Base-by-base conservation (phyloP, 2,329 filamentous ascomycete species). In the Torrubiella hemipterigena region DNA sequence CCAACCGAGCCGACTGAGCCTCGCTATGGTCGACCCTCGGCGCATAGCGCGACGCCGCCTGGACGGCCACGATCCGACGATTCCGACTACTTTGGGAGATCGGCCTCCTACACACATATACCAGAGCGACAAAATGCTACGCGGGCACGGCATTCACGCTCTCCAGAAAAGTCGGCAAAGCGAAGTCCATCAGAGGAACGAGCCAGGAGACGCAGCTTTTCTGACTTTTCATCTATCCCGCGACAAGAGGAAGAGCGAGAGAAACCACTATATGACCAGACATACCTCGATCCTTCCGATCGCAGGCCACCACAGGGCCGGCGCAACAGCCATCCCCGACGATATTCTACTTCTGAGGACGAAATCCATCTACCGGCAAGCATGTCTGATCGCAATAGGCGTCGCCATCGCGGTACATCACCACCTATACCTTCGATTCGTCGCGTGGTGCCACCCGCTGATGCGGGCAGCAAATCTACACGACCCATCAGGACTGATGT, bases 301-400 rank as follows among this genome's bases (percentile, higher is more conserved):
- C 46, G 51, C 27, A 49, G 50, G 11, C 33, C 41, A 7, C 26
- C 38, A 2, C 49, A 51, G 14, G 42, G 46, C 13, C 59, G 67
- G 14, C 51, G 65, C 18, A 65, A 69, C 42, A 69, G 65, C 40
- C 67, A 70, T 32, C 63, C 65, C 1, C 54, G 61, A 18, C 56
- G 58, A 30, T 48, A 52, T 26, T 59, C 58, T 15, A 55, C 58
- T 2, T 62, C 61, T n/a, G 59, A 61, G 3, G 56, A 61, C 2
- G 59, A 61, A 13, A 41, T 44, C 15, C 48, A 46, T 4, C 36
- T 46, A 8, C 27, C 41, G 9, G 46, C 43, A 21, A 43, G 50
- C 3, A 42, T 41, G 14, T 32, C 41, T 11, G 47, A 38, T 34
- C 37, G 38, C 20, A 34, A 38, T 10, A 42, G 34, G 11, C 43